Base-by-base conservation (phyloP, 805 yeast genomes). In the Candida endomychidarum region DNA sequence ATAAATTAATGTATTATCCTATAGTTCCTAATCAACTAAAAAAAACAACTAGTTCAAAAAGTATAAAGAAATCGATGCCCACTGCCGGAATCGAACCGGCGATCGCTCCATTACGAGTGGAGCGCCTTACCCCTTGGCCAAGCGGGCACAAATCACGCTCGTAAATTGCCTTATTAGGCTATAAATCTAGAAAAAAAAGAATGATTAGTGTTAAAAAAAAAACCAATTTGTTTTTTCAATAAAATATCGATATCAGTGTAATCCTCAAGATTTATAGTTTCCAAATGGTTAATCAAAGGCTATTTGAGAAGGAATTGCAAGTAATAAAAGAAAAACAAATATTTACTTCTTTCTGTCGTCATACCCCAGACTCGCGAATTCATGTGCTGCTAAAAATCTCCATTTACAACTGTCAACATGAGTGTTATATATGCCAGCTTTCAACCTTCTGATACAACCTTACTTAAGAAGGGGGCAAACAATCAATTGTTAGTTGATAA, bases 71-170 rank as follows among this genome's bases (percentile, higher is more conserved):
- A 10, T 19, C 22, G 14, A 21, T 67, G 74, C 74, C 73, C 70
- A 61, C 68, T 67, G 73, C 63, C 74, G 72, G 74, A 68, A 60
- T 68, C 70, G 74, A 68, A 68, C 74, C 72, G 73, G 61, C 73
- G 74, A 67, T 68, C 73, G 72, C 73, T 67, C 69, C 74, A 68
- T 68, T 68, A 68, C 74, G 72, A 68, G 74, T 68, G 74, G 69
- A 67, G 73, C 66, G 74, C 74, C 74, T 68, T 68, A 67, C 73
- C 74, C 67, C 73, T 68, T 65, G 74, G 74, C 74, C 74, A 68
- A 67, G 67, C 67, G 70, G 72, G 74, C 74, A 23, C 34, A 34
- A 31, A 38, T 19, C 35, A 20, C 34, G 22, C 19, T 18, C 15
- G 12, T 8, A 8, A 8, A 6, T 15, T 19, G 10, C 20, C n/a